These are phyloP conservation scores for Aspergillus fischeri DNA, from an alignment of 2,329 filamentous ascomycete genomes.

Conservation along the genomic window DNA sequence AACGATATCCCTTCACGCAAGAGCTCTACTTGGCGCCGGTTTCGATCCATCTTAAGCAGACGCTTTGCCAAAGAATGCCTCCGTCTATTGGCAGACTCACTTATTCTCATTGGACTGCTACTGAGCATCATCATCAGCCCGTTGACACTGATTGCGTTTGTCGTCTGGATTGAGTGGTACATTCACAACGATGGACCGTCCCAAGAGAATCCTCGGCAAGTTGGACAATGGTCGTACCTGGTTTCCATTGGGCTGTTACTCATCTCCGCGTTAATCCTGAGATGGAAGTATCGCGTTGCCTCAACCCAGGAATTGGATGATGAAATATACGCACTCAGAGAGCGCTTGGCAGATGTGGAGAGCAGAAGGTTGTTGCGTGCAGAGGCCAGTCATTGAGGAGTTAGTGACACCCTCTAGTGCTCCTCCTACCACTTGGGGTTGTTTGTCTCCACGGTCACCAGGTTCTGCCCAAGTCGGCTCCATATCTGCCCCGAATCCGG, in stretches of 20 bases:
- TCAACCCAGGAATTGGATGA: slow-evolving; percentile 24
- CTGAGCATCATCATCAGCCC: slow-evolving; percentile 30
- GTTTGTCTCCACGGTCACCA: background rate
- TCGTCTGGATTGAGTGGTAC: slow-evolving; percentile 31
- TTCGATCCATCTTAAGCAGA: slow-evolving; percentile 5
- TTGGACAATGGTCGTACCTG: slow-evolving; percentile 29
- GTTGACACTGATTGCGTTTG: slow-evolving; percentile 27
- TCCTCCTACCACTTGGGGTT: too few relatives aligned
- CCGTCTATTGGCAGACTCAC: slow-evolving; percentile 11
- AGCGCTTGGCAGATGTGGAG: background rate
- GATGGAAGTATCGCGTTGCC: slow-evolving; percentile 24
- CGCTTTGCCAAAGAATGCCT: slow-evolving; percentile 9
- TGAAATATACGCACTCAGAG: slow-evolving; percentile 22
- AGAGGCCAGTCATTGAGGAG: background rate
- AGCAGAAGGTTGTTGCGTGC: slow-evolving; percentile 2
- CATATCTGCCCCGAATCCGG: background rate
- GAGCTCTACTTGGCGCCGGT: background rate
- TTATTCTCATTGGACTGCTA: slow-evolving; percentile 15
- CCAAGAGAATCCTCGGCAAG: slow-evolving; percentile 26
- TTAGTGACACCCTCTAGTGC: too few relatives aligned
- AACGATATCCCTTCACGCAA: background rate
- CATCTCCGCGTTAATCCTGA: slow-evolving; percentile 24
- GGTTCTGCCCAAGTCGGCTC: background rate
- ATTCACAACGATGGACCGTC: slow-evolving; percentile 27
- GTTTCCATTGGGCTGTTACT: slow-evolving; percentile 26